Conservation (phyloP, 2,329 filamentous ascomycete species). For the Seiridium cupressi region DNA sequence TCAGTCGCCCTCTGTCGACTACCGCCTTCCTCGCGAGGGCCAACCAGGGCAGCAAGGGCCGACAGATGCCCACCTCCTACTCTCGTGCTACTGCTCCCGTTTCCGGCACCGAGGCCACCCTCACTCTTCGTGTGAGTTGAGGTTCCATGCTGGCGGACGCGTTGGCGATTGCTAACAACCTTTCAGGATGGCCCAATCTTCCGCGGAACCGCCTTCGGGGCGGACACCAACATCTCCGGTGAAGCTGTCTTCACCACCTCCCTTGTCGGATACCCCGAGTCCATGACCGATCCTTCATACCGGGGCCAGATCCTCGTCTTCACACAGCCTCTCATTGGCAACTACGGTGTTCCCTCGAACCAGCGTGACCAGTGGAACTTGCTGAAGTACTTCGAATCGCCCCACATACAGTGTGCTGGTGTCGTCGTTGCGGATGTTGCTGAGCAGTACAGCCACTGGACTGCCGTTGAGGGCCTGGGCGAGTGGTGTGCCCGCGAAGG, state of each 20-base stretch:
- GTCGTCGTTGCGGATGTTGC: conserved; percentile 96
- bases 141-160: neutral
- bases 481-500: conserved; percentile 97
- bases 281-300: conserved; percentile 84
- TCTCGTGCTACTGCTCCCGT: conserved; percentile 63
- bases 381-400: conserved; percentile 96
- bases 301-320: conserved; percentile 96
- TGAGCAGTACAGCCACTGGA: conserved; percentile 96
- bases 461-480: conserved; percentile 87
- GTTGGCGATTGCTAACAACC: neutral
- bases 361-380: conserved; percentile 85
- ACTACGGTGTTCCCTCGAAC: conserved; percentile 92
- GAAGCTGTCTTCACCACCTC: conserved; percentile 99
- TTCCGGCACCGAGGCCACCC: conserved; percentile 77
- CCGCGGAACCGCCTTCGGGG: conserved; percentile 93
- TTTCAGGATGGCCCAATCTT: conserved; percentile 80
- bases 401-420: conserved; percentile 93
- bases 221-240: conserved; percentile 93
- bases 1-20: conserved; percentile 37
- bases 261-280: conserved; percentile 96
- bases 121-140: conserved; percentile 71
- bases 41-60: conserved; percentile 67
- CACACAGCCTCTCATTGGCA: conserved; percentile 95
- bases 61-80: conserved; percentile 60
- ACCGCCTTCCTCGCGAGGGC: conserved; percentile 42